Conservation (phyloP, 1,284 basidiomycete species). For the Rhizoctonia solani region DNA sequence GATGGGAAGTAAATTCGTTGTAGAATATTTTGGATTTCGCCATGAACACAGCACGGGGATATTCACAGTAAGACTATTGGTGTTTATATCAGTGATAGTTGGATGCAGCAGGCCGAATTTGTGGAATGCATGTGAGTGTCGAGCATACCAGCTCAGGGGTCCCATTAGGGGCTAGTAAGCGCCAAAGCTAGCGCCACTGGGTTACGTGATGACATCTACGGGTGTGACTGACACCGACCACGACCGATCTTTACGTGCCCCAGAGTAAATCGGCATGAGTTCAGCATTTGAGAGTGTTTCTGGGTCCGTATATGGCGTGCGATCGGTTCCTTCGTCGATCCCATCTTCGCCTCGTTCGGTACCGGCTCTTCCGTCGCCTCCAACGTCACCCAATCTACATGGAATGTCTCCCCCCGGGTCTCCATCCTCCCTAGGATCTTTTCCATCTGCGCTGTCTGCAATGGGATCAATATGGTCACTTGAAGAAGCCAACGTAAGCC, state of each 20-base stretch:
- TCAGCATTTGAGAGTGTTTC: constrained; percentile 16
- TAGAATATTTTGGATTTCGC: no score
- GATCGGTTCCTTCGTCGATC: constrained; percentile 15
- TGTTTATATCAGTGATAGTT: no score
- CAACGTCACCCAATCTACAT: constrained; percentile 28
- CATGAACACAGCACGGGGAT: no score
- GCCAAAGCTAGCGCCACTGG: neutral
- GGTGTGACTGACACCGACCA: neutral
- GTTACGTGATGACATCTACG: neutral
- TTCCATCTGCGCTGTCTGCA: constrained; percentile 19
- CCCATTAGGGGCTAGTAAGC: neutral
- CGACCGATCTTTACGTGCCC: constrained; percentile 11
- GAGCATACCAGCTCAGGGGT: neutral
- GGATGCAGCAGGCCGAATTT: no score
- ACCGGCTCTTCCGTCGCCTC: constrained; percentile 22
- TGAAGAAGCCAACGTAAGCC: constrained; percentile 6
- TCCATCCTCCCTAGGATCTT: constrained; percentile 22
- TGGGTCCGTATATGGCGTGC: constrained; percentile 15
- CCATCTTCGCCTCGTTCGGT: constrained; percentile 22
- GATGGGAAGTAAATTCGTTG: no score
- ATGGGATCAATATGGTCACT: constrained; percentile 25
- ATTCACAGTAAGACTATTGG: no score
- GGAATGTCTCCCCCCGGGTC: constrained; percentile 16
- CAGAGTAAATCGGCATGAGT: neutral
- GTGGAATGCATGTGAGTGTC: neutral